A percentile compares a stretch with the other conserved stretches of the same genome.
phyloP scores from a whole-genome alignment of 441 rosid species.

The Theobroma grandiflorum region DNA sequence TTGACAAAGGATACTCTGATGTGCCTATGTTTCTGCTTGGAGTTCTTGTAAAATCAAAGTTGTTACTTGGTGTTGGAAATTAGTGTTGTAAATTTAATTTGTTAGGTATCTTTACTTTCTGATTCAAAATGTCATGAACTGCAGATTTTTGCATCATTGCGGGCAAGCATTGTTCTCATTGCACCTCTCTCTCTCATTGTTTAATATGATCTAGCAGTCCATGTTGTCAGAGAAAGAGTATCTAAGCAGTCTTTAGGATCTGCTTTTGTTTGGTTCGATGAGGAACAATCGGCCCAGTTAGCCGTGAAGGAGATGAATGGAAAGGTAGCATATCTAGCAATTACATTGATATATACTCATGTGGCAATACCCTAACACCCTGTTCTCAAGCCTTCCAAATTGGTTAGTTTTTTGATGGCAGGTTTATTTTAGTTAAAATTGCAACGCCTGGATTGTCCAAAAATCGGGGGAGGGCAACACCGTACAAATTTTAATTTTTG shows the following conservation, averaged over 20 bases:
- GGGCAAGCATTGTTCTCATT: background rate
- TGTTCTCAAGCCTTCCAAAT: slow-evolving; percentile 21
- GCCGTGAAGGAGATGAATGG: slow-evolving; percentile 64
- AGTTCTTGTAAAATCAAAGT: background rate
- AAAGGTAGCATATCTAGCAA: slow-evolving; percentile 43
- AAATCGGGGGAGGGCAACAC: slow-evolving; percentile 33
- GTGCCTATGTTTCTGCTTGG: background rate
- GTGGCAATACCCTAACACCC: background rate
- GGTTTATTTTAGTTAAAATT: slow-evolving; percentile 59
- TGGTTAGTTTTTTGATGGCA: slow-evolving; percentile 64
- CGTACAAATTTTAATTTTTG: slow-evolving; percentile 37
- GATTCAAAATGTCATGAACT: background rate
- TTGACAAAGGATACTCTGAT: background rate
- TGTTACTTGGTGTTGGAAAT: background rate
- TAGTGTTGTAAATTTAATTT: background rate
- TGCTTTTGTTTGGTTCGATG: slow-evolving; percentile 60
- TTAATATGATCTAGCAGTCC: slow-evolving; percentile 40
- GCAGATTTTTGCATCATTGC: background rate
- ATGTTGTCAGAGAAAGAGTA: slow-evolving; percentile 47
- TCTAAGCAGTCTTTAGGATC: slow-evolving; percentile 54
- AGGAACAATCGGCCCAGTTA: slow-evolving; percentile 46
- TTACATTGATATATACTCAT: background rate
- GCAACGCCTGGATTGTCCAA: slow-evolving; percentile 52
- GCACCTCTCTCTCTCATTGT: background rate
- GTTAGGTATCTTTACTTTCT: background rate